Base-by-base conservation (phyloP, 2,329 filamentous ascomycete genomes). In the Aspergillus sp. region DNA sequence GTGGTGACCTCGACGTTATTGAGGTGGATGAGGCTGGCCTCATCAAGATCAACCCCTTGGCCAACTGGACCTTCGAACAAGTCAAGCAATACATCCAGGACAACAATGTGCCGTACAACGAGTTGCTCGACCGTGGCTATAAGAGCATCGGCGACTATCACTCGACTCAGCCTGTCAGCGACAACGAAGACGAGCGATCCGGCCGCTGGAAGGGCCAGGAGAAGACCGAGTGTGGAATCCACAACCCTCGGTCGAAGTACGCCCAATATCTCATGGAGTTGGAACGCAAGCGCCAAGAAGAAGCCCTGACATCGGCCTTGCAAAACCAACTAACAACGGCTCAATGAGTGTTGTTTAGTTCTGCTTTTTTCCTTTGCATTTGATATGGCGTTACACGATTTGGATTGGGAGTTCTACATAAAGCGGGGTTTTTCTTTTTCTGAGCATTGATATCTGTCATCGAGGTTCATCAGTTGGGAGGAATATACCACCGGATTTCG, bases 71-170 rank as follows among this genome's bases (percentile, higher is more conserved):
- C 39, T 98, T 98, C 72, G 74, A 81, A 52, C 86, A 97, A 65
- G 91, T 98, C 50, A 83, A 90, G 69, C 76, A 80, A 36, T 98
- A 98, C 72, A 81, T 96, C 71, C 80, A 82, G 59, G 83, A 86
- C 61, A 80, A 96, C 75, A 72, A 88, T 51, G 89, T 98, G 3
- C 93, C 93, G 0, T 97, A 95, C 77, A 98, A 98, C 67, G 82
- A 79, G 52, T 80, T 98, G 29, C 79, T 98, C 41, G 88, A 96
- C 71, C 78, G 76, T 49, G 93, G 93, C n/a, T 98, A 98, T 79
- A 96, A 97, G 79, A 95, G 88, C 55, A 79, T 98, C 52, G 93
- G 93, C 52, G 93, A 98, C 76, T 97, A 90, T 88, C 93, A 98
- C 77, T 95, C 89, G 43, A 98, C 93, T 3, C 85, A 82, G 57